These are phyloP conservation scores for Talaromyces nanjingensis DNA, from an alignment of 495 filamentous ascomycete genomes.

Conservation along the genomic window DNA sequence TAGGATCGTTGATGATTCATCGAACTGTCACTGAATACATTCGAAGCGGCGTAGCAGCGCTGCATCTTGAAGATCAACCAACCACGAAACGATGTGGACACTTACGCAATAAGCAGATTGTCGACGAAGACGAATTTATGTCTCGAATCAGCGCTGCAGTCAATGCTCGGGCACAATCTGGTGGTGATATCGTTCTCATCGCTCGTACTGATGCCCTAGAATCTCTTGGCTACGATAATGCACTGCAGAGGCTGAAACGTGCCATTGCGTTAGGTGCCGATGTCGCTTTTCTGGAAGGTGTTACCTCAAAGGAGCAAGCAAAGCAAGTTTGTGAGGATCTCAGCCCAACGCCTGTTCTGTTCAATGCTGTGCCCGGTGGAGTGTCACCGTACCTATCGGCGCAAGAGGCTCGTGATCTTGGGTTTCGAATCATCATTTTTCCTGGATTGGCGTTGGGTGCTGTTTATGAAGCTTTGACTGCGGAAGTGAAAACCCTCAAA, in stretches of 20 bases:
- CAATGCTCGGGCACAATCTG: constrained; percentile 27
- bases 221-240: constrained; percentile 45
- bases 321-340: constrained; percentile 15
- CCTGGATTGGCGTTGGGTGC: constrained; percentile 14
- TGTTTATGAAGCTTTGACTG: constrained; percentile 7
- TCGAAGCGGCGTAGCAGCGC: constrained; percentile 47
- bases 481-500: constrained; percentile 10
- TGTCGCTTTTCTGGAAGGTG: constrained; percentile 51
- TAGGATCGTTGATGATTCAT: constrained; percentile 37
- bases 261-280: constrained; percentile 46
- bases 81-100: constrained; percentile 51
- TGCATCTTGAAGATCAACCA: constrained; percentile 60
- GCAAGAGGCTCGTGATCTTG: constrained; percentile 18
- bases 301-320: constrained; percentile 25
- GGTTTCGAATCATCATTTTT: constrained; percentile 22
- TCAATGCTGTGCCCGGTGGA: constrained; percentile 23
- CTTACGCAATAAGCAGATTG: constrained; percentile 47
- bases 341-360: constrained; percentile 19
- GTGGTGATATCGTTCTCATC: constrained; percentile 49
- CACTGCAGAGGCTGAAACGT: constrained; percentile 36
- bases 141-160: constrained; percentile 41
- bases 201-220: constrained; percentile 53
- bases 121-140: constrained; percentile 33
- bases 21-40: constrained; percentile 50
- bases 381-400: constrained; percentile 17